Base-by-base conservation (phyloP, 257 asterid genomes). In the Striga asiatica region DNA sequence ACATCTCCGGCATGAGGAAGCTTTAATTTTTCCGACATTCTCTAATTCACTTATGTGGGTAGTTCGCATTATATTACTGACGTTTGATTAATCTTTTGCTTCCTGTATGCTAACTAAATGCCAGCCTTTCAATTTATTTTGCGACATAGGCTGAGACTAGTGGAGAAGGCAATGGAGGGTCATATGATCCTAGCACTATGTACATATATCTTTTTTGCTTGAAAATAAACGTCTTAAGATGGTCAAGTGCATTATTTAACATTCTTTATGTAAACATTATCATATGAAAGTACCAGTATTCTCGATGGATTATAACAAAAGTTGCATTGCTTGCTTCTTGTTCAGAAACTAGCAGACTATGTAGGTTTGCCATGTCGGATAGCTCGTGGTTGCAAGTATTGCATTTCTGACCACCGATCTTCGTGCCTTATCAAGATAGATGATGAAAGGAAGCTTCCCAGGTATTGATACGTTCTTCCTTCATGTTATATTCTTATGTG, bases 361-460 rank as follows among this genome's bases (percentile, higher is more conserved):
- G 91, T 92, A 62, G 98, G 98, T 47, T 77, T 92, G 79, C 98
- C 97, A 46, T 92, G 98, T 71, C 85, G 97, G 73, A 84, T 92
- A 43, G 98, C 94, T 71, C 82, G 88, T 62, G 93, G 98, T 60
- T 92, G 98, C 81, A 82, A 81, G 67, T 88, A 88, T 52, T 92
- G 98, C 66, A 78, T 27, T 55, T 85, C 93, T 24, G 98, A 92
- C 61, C 92, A 92, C 64, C 81, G 79, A 60, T 88, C 98, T 19
- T 88, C 98, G 23, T 92, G 98, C 75, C 89, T 88, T 34, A 71
- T 92, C 56, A 80, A 78, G 63, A 71, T 92, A 47, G 84, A 73
- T 75, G 95, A 88, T 56, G 97, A 79, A 51, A 66, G 62, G 51
- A 84, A 75, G 60, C 42, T 68, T 58, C 63, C 76, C 45, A 80